phyloP scores from a whole-genome alignment of 805 yeast genomes.

The Sugiyamaella smithiae region DNA sequence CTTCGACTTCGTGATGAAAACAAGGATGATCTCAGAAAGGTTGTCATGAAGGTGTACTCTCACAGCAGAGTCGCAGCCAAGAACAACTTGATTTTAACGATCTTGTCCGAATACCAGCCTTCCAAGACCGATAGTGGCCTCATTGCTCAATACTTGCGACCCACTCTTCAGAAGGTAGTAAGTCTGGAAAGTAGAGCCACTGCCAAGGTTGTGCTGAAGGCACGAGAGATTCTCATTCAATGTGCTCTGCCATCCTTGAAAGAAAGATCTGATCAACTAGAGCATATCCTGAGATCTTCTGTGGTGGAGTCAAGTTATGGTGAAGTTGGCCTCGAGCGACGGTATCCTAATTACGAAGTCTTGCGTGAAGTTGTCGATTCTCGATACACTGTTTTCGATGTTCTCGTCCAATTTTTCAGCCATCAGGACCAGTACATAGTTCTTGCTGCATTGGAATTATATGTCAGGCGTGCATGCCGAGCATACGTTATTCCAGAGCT shows the following conservation, averaged over 20 bases:
- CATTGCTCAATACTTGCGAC: conserved; percentile 65
- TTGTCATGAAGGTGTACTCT: conserved; percentile 71
- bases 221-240: conserved; percentile 93
- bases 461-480: conserved; percentile 93
- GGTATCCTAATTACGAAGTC: conserved; percentile 75
- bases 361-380: conserved; percentile 93
- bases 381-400: conserved; percentile 94
- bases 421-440: conserved; percentile 84
- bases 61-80: conserved; percentile 93
- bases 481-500: conserved; percentile 87
- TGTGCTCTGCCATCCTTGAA: conserved; percentile 94
- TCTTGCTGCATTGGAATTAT: conserved; percentile 95
- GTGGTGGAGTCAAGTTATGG: conserved; percentile 90
- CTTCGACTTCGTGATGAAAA: conserved; percentile 84
- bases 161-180: conserved; percentile 72
- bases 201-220: conserved; percentile 91
- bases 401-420: conserved; percentile 83
- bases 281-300: conserved; percentile 88
- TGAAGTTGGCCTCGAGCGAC: conserved; percentile 69
- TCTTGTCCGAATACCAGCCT: conserved; percentile 78
- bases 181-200: conserved; percentile 87
- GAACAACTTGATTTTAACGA: conserved; percentile 83
- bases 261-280: conserved; percentile 96
- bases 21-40: conserved; percentile 69
- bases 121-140: conserved; percentile 68